Evolutionary conservation across 495 filamentous ascomycete species (phyloP).

Genomic region (Rusavskia elegans): DNA sequence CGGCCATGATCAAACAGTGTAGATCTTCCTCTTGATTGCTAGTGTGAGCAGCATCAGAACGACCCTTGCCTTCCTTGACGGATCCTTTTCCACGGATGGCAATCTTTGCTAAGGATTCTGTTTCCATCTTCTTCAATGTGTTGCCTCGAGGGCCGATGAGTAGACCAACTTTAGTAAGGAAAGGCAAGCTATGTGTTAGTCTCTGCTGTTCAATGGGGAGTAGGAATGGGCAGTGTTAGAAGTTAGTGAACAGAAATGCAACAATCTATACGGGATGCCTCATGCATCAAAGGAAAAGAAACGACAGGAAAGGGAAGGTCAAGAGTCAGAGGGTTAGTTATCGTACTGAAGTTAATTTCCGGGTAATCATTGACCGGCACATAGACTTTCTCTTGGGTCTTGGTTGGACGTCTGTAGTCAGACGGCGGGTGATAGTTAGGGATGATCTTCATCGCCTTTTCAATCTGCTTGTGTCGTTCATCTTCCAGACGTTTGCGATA

Average conservation of each 20-base stretch:
- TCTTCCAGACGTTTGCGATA: constrained; percentile 96
- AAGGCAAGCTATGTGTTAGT: constrained; percentile 85
- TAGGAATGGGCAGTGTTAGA: constrained; percentile 23
- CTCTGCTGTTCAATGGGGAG: constrained; percentile 21
- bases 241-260: constrained; percentile 32
- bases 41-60: constrained; percentile 94
- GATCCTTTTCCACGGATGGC: constrained; percentile 98
- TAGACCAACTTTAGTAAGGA: constrained; percentile 93
- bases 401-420: constrained; percentile 94
- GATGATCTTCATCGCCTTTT: constrained; percentile 96
- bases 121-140: constrained; percentile 98
- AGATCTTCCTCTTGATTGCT: constrained; percentile 99
- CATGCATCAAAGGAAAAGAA: constrained; percentile 29
- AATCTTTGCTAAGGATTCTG: constrained; percentile 93
- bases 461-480: constrained; percentile 92
- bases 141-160: constrained; percentile 99
- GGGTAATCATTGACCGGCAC: constrained; percentile 99
- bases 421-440: constrained; percentile 95
- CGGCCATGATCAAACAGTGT: constrained; percentile 97
- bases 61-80: constrained; percentile 98
- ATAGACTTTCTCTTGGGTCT: constrained; percentile 99
- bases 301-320: constrained; percentile 37
- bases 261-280: constrained; percentile 17
- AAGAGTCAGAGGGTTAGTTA: constrained; percentile 96
- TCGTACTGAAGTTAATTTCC: constrained; percentile 99